A percentile compares a stretch with the other conserved stretches of the same genome.
phyloP scores from a whole-genome alignment of 768 basidiomycete species.

The Vararia minispora region DNA sequence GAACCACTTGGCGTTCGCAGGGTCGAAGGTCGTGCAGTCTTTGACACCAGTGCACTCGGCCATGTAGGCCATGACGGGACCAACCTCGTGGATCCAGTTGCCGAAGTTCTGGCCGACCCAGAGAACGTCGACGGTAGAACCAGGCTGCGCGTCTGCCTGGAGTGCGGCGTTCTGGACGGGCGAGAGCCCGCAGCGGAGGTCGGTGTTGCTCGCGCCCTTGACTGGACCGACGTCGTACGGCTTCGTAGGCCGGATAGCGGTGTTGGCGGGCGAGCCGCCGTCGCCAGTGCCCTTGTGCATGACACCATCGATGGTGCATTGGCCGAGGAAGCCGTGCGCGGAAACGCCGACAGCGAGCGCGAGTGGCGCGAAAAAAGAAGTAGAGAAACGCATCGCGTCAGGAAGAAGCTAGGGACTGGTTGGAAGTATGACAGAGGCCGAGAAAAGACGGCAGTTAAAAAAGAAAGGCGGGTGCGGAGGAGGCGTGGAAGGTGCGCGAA shows the following conservation, averaged over 20 bases:
- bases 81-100: constrained; percentile 44
- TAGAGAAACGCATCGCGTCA: too few species aligned
- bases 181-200: constrained; percentile 52
- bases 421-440: too few species aligned
- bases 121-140: constrained; percentile 39
- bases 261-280: constrained; percentile 28
- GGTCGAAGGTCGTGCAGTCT: constrained; percentile 51
- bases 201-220: constrained; percentile 47
- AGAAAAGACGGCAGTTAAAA: too few species aligned
- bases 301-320: constrained; percentile 35
- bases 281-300: constrained; percentile 30
- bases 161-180: constrained; percentile 35
- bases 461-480: too few species aligned
- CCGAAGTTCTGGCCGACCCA: constrained; percentile 35
- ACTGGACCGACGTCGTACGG: constrained; percentile 33
- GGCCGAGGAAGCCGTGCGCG: constrained; percentile 34
- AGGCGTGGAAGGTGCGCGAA: too few species aligned
- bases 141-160: constrained; percentile 49
- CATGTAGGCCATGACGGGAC: constrained; percentile 68
- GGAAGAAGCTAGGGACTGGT: too few species aligned
- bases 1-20: constrained; percentile 57
- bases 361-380: too few species aligned
- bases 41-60: constrained; percentile 44
- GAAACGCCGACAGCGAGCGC: constrained; percentile 16
- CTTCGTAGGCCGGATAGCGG: too few species aligned